Conservation (phyloP, 495 filamentous ascomycete species). For the Hyaloscypha hepaticicola region DNA sequence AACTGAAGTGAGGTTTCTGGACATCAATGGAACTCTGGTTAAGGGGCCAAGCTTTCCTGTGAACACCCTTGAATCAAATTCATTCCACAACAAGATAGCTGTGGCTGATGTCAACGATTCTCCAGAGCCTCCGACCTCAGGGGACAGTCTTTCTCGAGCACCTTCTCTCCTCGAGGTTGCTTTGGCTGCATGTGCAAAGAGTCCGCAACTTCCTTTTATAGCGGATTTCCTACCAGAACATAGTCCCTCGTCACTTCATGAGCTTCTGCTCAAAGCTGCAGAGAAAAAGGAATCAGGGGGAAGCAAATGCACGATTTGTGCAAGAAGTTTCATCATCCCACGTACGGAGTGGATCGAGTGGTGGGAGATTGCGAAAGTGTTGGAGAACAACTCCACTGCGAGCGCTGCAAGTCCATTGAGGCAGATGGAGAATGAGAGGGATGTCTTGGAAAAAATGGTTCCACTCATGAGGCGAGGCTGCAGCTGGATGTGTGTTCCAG, state of each 20-base stretch:
- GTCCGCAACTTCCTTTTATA: slow-evolving; percentile 24
- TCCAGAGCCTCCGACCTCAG: slow-evolving; percentile 17
- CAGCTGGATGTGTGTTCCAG: slow-evolving; percentile 62
- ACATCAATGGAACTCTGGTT: slow-evolving; percentile 20
- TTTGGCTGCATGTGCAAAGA: slow-evolving; percentile 27
- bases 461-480: slow-evolving; percentile 66
- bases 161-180: slow-evolving; percentile 34
- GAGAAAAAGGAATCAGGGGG: slow-evolving; percentile 50
- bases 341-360: slow-evolving; percentile 73
- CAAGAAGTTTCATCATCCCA: slow-evolving; percentile 54
- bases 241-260: slow-evolving; percentile 37
- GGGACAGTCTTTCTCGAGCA: slow-evolving; percentile 18
- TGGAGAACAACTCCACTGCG: background rate
- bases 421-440: slow-evolving; percentile 29
- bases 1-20: slow-evolving; percentile 30
- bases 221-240: slow-evolving; percentile 19
- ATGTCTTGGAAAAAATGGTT: slow-evolving; percentile 40
- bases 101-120: slow-evolving; percentile 8
- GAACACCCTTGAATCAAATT: background rate
- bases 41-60: slow-evolving; percentile 31
- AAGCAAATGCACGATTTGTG: slow-evolving; percentile 59
- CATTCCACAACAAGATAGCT: slow-evolving; percentile 6
- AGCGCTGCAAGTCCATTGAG: slow-evolving; percentile 27
- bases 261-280: slow-evolving; percentile 32
- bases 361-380: slow-evolving; percentile 50